Base-by-base conservation (phyloP, 805 yeast genomes). In the Barnettozyma pratensis region DNA sequence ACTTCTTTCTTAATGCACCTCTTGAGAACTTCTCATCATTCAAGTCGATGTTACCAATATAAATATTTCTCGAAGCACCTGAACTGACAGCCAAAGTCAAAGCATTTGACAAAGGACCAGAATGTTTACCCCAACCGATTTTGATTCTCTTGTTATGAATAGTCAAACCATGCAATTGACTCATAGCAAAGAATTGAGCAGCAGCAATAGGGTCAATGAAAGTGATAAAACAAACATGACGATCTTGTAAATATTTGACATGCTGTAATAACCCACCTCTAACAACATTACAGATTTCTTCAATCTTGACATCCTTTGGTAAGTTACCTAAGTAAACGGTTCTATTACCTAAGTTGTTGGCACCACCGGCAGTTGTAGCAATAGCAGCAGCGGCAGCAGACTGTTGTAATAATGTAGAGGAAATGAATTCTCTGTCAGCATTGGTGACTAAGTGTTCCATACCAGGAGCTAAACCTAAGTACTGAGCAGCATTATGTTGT, bases 351-450 rank as follows among this genome's bases (percentile, higher is more conserved):
- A 90, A 73, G 63, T 92, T 92, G 49, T 82, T 81, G 28, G 92
- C 87, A 27, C 97, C 97, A 11, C 97, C 97, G 3, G 96, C 95
- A 46, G 91, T 81, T 0, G 96, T 85, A 1, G 97, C 96, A 59
- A 92, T 91, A 36, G 95, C 92, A n/a, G 96, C 96, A 6, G 98
- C 97, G 1, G 97, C 97, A 37, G 96, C 95, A 12, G 96, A 83
- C 69, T 94, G 97, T 67, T 89, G 96, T 37, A 92, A 87, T 48
- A 91, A 74, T 7, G 92, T 87, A 39, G 81, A 78, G 0, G 91
- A 83, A 40, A 77, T 72, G 51, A 77, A 66, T 44, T 75, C 80
- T 37, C 79, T 63, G 56, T 78, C 81, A 7, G 87, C 85, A 48
- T 81, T 82, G 49, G 88, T 84, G 29, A 85, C 80, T 48, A 86